phyloP scores from a whole-genome alignment of 208 protist species.

The Trypanosomatidae sp. region DNA sequence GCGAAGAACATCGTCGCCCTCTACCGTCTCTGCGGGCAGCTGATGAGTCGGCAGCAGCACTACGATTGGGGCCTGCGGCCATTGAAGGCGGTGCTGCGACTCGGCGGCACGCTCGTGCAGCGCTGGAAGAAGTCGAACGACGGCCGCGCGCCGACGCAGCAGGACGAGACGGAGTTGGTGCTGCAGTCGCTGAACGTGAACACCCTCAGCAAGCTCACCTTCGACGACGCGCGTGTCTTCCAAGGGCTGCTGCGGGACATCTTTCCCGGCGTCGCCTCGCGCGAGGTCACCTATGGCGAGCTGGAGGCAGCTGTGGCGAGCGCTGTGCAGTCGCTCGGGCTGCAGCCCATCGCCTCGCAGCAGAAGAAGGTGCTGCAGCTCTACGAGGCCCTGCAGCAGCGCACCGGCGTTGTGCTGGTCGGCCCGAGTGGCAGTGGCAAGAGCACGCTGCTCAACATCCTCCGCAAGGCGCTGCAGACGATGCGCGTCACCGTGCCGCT shows the following conservation, averaged over 20 bases:
- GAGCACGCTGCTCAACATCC: slow-evolving; percentile 83
- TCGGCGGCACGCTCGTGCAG: slow-evolving; percentile 87
- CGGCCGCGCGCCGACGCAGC: slow-evolving; percentile 68
- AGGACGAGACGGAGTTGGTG: slow-evolving; percentile 90
- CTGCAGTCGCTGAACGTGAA: slow-evolving; percentile 96
- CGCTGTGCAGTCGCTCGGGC: no score
- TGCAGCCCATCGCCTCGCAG: slow-evolving; percentile 62
- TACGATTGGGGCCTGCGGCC: slow-evolving; percentile 98
- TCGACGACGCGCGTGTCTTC: slow-evolving; percentile 97
- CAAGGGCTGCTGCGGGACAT: slow-evolving; percentile 90
- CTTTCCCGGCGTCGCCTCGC: slow-evolving; percentile 70
- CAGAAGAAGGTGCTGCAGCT: slow-evolving; percentile 93
- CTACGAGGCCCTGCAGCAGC: slow-evolving; percentile 93
- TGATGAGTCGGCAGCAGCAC: slow-evolving; percentile 97
- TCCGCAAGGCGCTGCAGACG: slow-evolving; percentile 81
- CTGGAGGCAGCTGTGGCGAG: slow-evolving; percentile 78
- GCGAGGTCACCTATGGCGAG: slow-evolving; percentile 79
- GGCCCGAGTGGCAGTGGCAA: slow-evolving; percentile 94
- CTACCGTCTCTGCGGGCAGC: slow-evolving; percentile 94
- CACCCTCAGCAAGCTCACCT: slow-evolving; percentile 97
- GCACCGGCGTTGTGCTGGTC: slow-evolving; percentile 94
- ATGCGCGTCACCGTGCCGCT: slow-evolving; percentile 76
- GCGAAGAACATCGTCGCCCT: slow-evolving; percentile 91
- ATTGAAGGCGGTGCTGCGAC: slow-evolving; percentile 96
- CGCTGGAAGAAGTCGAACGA: slow-evolving; percentile 66